phyloP scores from a whole-genome alignment of 1,284 basidiomycete genomes.

The Ganoderma boninense region DNA sequence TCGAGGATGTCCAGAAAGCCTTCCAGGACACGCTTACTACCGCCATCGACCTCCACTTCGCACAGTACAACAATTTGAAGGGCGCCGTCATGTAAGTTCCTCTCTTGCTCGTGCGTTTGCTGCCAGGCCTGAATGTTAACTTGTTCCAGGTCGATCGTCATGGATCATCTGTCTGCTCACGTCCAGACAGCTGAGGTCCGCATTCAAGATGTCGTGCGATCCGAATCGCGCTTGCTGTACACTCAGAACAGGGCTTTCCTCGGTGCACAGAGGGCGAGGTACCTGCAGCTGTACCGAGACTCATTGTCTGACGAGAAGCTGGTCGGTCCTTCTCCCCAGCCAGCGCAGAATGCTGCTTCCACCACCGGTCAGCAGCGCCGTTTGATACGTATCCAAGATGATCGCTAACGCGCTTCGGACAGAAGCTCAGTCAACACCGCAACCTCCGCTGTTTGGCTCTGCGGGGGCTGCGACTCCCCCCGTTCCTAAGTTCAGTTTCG shows the following conservation, averaged over 20 bases:
- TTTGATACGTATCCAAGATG: background rate
- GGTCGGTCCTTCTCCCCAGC: background rate
- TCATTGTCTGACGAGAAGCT: background rate
- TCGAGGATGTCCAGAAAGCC: constrained; percentile 44
- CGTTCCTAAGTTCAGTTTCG: too few relatives aligned
- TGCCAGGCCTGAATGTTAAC: background rate
- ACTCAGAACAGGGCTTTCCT: constrained; percentile 27
- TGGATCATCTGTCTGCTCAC: constrained; percentile 1
- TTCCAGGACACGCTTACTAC: constrained; percentile 36
- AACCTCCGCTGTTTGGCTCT: background rate
- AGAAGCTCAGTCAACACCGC: background rate
- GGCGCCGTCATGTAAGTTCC: constrained; percentile 37
- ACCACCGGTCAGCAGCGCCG: background rate
- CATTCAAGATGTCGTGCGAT: constrained; percentile 22
- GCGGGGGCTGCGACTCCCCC: too few relatives aligned
- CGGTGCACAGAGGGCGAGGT: background rate
- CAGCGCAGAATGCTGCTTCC: background rate
- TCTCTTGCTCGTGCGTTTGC: background rate
- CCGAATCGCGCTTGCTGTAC: constrained; percentile 25
- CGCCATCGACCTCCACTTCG: constrained; percentile 41
- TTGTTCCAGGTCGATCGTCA: constrained; percentile 4
- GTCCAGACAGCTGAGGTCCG: constrained; percentile 7
- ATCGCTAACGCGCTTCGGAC: background rate
- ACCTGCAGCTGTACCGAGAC: background rate
- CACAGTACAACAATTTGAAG: constrained; percentile 39